Percentiles rank a stretch among this genome's conserved stretches.
Conservation (phyloP, 108 stramenopile genomes). For the Chaetoceros muelleri region DNA sequence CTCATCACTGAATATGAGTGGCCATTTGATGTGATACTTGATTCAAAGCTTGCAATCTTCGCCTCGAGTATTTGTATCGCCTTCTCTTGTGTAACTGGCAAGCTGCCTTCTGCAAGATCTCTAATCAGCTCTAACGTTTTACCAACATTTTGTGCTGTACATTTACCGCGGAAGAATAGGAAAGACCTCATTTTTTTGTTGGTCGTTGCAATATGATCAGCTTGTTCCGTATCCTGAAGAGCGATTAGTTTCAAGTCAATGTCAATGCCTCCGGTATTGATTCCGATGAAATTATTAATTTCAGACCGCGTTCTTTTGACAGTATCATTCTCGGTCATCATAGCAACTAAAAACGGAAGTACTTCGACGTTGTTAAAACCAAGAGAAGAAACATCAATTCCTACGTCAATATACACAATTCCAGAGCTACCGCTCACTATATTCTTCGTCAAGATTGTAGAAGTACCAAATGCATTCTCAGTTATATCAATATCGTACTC, state of each 20-base stretch:
- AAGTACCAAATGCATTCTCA: slow-evolving; percentile 36
- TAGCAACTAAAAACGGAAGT: slow-evolving; percentile 52
- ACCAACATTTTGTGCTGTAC: slow-evolving; percentile 44
- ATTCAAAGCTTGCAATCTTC: slow-evolving; percentile 41
- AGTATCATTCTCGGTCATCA: slow-evolving; percentile 73
- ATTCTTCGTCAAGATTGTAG: slow-evolving; percentile 50
- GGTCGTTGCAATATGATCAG: slow-evolving; percentile 33
- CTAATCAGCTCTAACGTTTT: slow-evolving; percentile 60
- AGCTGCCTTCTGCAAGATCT: slow-evolving; percentile 40
- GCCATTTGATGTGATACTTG: slow-evolving; percentile 29
- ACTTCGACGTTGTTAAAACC: slow-evolving; percentile 62
- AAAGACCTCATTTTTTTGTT: slow-evolving; percentile 60
- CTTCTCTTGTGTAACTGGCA: slow-evolving; percentile 31
- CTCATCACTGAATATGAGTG: slow-evolving; percentile 24
- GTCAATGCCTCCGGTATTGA: slow-evolving; percentile 57
- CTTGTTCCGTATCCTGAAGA: slow-evolving; percentile 24
- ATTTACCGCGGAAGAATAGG: slow-evolving; percentile 50
- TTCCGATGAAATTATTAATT: slow-evolving; percentile 42
- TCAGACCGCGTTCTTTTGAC: slow-evolving; percentile 3
- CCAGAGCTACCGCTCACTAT: slow-evolving; percentile 51
- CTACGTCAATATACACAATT: slow-evolving; percentile 80
- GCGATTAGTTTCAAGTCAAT: slow-evolving; percentile 35
- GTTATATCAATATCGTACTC: slow-evolving; percentile 49
- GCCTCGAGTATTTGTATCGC: slow-evolving; percentile 56
- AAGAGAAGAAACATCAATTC: slow-evolving; percentile 68